These are phyloP conservation scores for Penicillium cataractarum DNA, from an alignment of 495 filamentous ascomycete species.

Conservation along the genomic window DNA sequence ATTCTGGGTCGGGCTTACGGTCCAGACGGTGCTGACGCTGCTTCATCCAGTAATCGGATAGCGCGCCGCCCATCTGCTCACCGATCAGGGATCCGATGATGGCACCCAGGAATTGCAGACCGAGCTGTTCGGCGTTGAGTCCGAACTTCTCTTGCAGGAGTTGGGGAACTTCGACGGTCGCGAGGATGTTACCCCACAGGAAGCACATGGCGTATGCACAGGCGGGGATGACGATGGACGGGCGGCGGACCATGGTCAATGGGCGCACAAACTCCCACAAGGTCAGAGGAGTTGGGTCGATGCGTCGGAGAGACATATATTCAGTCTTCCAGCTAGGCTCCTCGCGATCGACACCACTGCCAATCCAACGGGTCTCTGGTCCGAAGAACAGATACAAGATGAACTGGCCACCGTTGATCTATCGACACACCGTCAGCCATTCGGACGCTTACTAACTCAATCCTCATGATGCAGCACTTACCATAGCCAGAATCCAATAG, in stretches of 20 bases:
- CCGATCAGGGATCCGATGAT: slow-evolving; percentile 59
- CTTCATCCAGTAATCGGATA: slow-evolving; percentile 55
- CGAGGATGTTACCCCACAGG: slow-evolving; percentile 48
- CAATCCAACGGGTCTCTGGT: slow-evolving; percentile 57
- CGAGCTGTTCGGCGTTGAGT: slow-evolving; percentile 56
- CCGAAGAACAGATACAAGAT: slow-evolving; percentile 58
- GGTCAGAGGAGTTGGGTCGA: slow-evolving; percentile 53
- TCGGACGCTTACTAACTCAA: background rate
- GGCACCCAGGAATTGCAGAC: slow-evolving; percentile 54
- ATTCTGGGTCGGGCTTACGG: slow-evolving; percentile 42
- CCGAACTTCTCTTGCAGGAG: slow-evolving; percentile 53
- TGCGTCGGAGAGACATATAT: slow-evolving; percentile 49
- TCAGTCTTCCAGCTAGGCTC: slow-evolving; percentile 37
- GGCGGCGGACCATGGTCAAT: slow-evolving; percentile 41
- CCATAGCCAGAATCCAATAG: slow-evolving; percentile 50
- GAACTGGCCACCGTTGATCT: slow-evolving; percentile 58
- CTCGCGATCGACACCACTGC: slow-evolving; percentile 21
- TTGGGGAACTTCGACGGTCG: slow-evolving; percentile 57
- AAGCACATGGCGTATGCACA: slow-evolving; percentile 58
- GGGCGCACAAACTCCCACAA: slow-evolving; percentile 52
- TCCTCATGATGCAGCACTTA: slow-evolving; percentile 23
- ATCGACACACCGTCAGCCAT: slow-evolving; percentile 11
- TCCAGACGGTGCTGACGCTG: slow-evolving; percentile 28
- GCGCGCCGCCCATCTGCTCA: slow-evolving; percentile 54
- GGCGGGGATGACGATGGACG: slow-evolving; percentile 51